Percentiles rank a stretch among this genome's conserved stretches.
Conservation (phyloP, 192 early-diverging fungal genomes). For the Borealophlyctis nickersoniae region DNA sequence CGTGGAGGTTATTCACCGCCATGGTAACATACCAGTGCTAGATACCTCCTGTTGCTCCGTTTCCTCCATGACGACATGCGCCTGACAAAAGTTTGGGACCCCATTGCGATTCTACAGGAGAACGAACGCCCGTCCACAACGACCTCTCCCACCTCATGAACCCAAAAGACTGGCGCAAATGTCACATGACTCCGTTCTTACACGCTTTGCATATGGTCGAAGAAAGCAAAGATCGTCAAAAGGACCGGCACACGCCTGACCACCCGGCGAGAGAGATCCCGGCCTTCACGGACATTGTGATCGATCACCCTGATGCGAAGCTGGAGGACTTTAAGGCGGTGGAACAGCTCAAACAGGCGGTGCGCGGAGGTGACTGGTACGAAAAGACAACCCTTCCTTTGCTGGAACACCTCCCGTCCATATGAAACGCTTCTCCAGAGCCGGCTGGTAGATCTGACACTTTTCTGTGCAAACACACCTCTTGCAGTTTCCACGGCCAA, state of each 20-base stretch:
- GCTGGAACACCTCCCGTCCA: background rate
- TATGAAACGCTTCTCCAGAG: background rate
- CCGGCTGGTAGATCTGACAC: background rate
- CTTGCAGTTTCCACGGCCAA: constrained; percentile 50
- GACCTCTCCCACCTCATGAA: constrained; percentile 7
- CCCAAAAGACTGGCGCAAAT: constrained; percentile 20
- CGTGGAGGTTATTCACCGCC: constrained; percentile 54
- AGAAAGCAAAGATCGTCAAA: constrained; percentile 15
- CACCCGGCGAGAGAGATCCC: background rate
- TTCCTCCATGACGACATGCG: background rate
- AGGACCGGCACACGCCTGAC: constrained; percentile 16
- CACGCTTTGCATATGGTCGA: constrained; percentile 27
- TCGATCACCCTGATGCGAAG: background rate
- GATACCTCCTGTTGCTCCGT: background rate
- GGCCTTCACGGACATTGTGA: constrained; percentile 11
- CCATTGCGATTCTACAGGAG: constrained; percentile 11
- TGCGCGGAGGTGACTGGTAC: background rate
- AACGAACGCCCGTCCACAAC: constrained; percentile 37
- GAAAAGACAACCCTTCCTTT: background rate
- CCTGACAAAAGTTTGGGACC: background rate
- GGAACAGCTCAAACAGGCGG: background rate
- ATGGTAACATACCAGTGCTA: constrained; percentile 11
- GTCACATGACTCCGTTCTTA: constrained; percentile 9
- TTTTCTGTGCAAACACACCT: background rate
- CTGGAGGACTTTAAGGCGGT: constrained; percentile 2